These are phyloP conservation scores for Kodamaea kakaduensis DNA, from an alignment of 805 yeast genomes.

Conservation along the genomic window DNA sequence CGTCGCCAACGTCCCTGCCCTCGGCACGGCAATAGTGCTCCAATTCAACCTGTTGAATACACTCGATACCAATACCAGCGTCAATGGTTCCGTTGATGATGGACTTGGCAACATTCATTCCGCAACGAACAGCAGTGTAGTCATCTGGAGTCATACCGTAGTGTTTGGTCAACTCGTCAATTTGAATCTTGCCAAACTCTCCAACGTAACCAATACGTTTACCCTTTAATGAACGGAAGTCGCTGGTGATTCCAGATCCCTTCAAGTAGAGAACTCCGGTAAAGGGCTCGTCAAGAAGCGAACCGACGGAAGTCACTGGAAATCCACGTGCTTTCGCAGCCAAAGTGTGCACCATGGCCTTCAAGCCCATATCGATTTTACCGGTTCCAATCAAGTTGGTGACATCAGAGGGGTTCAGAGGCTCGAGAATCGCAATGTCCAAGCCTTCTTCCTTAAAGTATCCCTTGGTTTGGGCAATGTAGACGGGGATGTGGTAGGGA, in stretches of 20 bases:
- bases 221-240: constrained; percentile 50
- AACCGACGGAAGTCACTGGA: constrained; percentile 54
- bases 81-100: constrained; percentile 53
- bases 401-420: constrained; percentile 55
- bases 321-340: constrained; percentile 59
- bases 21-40: constrained; percentile 44
- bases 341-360: constrained; percentile 57
- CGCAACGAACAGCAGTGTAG: constrained; percentile 56
- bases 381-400: constrained; percentile 56
- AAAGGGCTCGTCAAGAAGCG: constrained; percentile 54
- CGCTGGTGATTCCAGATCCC: constrained; percentile 48
- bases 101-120: constrained; percentile 56
- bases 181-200: constrained; percentile 56
- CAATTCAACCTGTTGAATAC: constrained; percentile 56
- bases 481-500: constrained; percentile 54
- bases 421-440: constrained; percentile 51
- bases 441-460: constrained; percentile 48
- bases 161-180: constrained; percentile 52
- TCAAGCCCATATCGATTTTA: constrained; percentile 54
- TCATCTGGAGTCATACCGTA: constrained; percentile 54
- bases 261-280: constrained; percentile 52
- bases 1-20: constrained; percentile 44
- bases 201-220: constrained; percentile 56
- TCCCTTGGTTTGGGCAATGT: constrained; percentile 47
- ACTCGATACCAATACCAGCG: constrained; percentile 58